Base-by-base conservation (phyloP, 2,329 filamentous ascomycete species). In the Penicillium sp. region DNA sequence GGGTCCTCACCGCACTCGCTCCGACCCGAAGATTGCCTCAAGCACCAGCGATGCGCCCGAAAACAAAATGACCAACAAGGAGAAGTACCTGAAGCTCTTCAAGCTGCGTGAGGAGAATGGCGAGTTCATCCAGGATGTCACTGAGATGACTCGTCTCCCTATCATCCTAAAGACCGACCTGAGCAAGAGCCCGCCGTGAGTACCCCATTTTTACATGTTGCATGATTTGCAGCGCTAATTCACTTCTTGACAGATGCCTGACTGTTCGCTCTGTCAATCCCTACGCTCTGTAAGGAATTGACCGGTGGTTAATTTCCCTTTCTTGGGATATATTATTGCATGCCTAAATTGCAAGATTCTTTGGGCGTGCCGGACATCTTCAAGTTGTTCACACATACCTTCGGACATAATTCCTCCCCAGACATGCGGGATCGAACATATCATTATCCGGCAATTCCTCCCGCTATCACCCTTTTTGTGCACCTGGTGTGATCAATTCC, bases 111-210 rank as follows among this genome's bases (percentile, higher is more conserved):
- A 99, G 73, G 89, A 95, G 75, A 88, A 89, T 63, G 93, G 93
- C 60, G 89, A 97, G 65, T 95, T 95, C 78, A 96, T 99, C 68
- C 94, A 99, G 76, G 94, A 99, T 73, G 91, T 99, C 61, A 92
- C 87, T 52, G 94, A 99, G 80, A 96, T 99, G 92, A 93, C 90
- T 41, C 84, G 93, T 63, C 89, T 99, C 56, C 94, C 94, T n/a
- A 89, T 99, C 62, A 95, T 99, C 71, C 78, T 99, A 68, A 97
- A 96, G 86, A 97, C 94, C 61, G 94, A 99, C 77, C 83, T 99
- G 67, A 90, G 82, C 77, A 99, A 99, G 89, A 97, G 93, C 79
- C 94, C 94, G 77, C 94, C 94, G 92, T 99, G 88, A 86, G 94
- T 93, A 57, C 39, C 38, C 44, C 12, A 16, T 49, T 48, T 26